Conservation (phyloP, 208 protist genomes). For the Trypanosoma scelopori region DNA sequence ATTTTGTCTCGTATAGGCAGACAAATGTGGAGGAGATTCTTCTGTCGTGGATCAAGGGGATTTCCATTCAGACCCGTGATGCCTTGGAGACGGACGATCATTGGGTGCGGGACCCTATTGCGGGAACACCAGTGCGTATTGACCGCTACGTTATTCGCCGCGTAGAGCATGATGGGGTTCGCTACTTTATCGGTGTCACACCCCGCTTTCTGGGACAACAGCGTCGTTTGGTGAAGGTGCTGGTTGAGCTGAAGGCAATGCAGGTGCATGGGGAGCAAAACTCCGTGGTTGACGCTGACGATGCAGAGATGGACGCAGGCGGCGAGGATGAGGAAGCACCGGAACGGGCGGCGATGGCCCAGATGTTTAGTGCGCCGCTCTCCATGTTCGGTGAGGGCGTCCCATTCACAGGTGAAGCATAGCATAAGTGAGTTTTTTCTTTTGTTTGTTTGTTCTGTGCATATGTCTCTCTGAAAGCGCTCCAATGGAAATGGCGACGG, state of each 20-base stretch:
- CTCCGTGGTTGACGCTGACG: not conserved
- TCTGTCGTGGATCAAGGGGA: constrained; percentile 65
- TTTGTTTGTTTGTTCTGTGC: too few species aligned
- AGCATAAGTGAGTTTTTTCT: not conserved
- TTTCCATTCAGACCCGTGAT: constrained; percentile 50
- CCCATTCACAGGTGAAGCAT: not conserved
- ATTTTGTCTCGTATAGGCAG: constrained; percentile 7
- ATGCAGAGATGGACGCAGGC: constrained; percentile 21
- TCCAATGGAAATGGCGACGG: not conserved
- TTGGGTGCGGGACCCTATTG: constrained; percentile 58
- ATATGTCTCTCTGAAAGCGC: not conserved
- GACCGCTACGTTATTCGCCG: constrained; percentile 77
- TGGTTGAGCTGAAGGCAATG: constrained; percentile 28
- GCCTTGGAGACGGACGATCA: constrained; percentile 40
- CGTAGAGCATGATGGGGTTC: constrained; percentile 65
- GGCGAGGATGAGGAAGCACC: constrained; percentile 12
- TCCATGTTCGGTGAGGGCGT: not conserved
- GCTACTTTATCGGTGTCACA: constrained; percentile 75
- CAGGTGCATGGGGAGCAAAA: not conserved
- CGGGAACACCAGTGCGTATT: constrained; percentile 38
- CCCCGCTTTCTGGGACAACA: constrained; percentile 65
- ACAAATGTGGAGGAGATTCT: constrained; percentile 75
- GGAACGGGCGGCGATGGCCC: constrained; percentile 6
- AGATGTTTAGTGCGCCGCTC: constrained; percentile 6
- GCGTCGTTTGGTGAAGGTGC: constrained; percentile 43